A percentile compares a stretch with the other conserved stretches of the same genome.
Evolutionary conservation across 2,329 filamentous ascomycete genomes (phyloP).

Genomic region (Xylariales sp.): DNA sequence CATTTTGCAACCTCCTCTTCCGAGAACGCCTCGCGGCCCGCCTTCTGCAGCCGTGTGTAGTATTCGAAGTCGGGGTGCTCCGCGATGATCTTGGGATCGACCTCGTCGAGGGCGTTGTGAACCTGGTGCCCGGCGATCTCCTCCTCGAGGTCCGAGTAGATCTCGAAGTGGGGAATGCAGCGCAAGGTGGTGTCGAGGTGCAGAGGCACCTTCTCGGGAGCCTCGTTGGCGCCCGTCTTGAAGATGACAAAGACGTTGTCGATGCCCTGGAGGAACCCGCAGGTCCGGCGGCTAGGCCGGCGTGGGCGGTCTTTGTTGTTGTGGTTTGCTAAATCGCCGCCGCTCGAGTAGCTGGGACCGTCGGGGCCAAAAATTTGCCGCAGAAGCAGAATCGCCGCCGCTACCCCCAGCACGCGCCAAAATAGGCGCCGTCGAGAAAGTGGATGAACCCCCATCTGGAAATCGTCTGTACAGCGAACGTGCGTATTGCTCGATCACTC

Average conservation of each 20-base stretch:
- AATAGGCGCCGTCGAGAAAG: slow-evolving; percentile 2
- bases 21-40: slow-evolving; percentile 37
- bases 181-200: slow-evolving; percentile 50
- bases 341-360: too few relatives aligned
- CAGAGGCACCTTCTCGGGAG: slow-evolving; percentile 47
- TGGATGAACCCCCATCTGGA: slow-evolving; percentile 3
- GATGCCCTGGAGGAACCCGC: slow-evolving; percentile 28
- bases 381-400: slow-evolving; percentile 1
- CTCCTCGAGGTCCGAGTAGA: slow-evolving; percentile 56
- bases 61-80: slow-evolving; percentile 44
- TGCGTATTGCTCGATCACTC: neutral
- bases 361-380: neutral
- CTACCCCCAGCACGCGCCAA: slow-evolving; percentile 3
- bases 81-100: slow-evolving; percentile 32
- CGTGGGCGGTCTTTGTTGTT: neutral
- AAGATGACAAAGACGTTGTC: slow-evolving; percentile 54
- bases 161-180: slow-evolving; percentile 50
- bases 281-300: neutral
- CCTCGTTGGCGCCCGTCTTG: slow-evolving; percentile 55
- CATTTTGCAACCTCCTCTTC: slow-evolving; percentile 22
- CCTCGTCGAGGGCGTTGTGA: slow-evolving; percentile 43
- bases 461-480: neutral
- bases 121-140: slow-evolving; percentile 44
- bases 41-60: slow-evolving; percentile 41
- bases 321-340: neutral